phyloP scores from a whole-genome alignment of 169 alveolate species.

The Plasmodium fragile region DNA sequence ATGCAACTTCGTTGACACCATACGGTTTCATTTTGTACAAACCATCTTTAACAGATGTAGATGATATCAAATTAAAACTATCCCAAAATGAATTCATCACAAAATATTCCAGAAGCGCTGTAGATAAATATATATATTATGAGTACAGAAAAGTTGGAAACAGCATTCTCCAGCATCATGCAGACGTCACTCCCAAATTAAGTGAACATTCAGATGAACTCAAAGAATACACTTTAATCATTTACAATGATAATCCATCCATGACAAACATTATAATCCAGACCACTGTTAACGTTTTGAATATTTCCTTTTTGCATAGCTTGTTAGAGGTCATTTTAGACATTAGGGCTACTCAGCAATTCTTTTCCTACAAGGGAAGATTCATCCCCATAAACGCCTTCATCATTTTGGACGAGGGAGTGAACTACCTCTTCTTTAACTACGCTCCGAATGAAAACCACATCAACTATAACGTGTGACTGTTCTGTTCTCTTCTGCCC shows the following conservation, averaged over 20 bases:
- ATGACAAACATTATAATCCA: slow-evolving; percentile 41
- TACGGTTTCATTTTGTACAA: slow-evolving; percentile 18
- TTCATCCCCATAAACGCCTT: slow-evolving; percentile 34
- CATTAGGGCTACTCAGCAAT: slow-evolving; percentile 39
- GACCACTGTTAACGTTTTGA: slow-evolving; percentile 63
- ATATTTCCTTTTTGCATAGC: slow-evolving; percentile 54
- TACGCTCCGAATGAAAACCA: slow-evolving; percentile 58
- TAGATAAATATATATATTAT: slow-evolving; percentile 42
- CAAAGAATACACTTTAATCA: slow-evolving; percentile 40
- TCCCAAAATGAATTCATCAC: slow-evolving; percentile 27
- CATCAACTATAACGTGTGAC: background rate
- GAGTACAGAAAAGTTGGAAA: slow-evolving; percentile 14
- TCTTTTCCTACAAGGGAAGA: slow-evolving; percentile 43
- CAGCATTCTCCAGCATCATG: background rate
- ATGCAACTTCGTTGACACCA: slow-evolving; percentile 34
- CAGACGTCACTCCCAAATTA: background rate
- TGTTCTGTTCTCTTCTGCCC: background rate
- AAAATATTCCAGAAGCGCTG: slow-evolving; percentile 12
- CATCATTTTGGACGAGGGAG: slow-evolving; percentile 15
- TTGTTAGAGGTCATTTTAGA: slow-evolving; percentile 52
- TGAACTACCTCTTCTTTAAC: slow-evolving; percentile 46
- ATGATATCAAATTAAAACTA: background rate
- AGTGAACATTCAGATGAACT: background rate
- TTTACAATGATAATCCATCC: slow-evolving; percentile 69
- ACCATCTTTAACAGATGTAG: background rate